Percentiles rank a stretch among this genome's conserved stretches.
These are phyloP conservation scores for Ogataea hybrid DNA, from an alignment of 1,139 yeast species.

Conservation along the genomic window DNA sequence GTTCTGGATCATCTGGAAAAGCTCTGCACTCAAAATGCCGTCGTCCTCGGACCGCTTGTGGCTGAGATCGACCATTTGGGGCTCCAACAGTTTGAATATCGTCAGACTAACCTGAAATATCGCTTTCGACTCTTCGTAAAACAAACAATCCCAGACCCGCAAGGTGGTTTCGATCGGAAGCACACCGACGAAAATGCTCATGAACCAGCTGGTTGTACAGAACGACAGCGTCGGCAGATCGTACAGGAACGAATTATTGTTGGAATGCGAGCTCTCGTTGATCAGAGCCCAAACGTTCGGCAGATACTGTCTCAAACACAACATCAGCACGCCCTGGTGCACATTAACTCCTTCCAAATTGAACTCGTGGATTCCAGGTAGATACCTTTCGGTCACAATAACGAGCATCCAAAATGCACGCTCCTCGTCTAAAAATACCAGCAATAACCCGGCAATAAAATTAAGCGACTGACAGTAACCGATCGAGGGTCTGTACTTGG, in stretches of 20 bases:
- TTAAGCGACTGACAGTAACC: constrained; percentile 96
- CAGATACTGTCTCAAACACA: constrained; percentile 77
- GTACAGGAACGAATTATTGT: constrained; percentile 53
- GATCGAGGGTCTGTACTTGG: constrained; percentile 82
- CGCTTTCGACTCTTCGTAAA: constrained; percentile 88
- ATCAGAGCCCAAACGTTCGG: constrained; percentile 75
- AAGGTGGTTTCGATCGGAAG: constrained; percentile 85
- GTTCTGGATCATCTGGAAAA: constrained; percentile 83
- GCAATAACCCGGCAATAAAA: constrained; percentile 80
- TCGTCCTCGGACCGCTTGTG: constrained; percentile 23
- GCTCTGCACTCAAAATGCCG: constrained; percentile 43
- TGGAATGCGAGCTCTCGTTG: constrained; percentile 31
- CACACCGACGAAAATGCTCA: constrained; percentile 89
- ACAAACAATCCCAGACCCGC: constrained; percentile 91
- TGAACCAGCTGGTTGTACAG: constrained; percentile 97
- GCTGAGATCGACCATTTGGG: constrained; percentile 46
- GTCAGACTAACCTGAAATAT: constrained; percentile 82
- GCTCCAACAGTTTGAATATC: constrained; percentile 75
- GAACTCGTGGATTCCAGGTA: constrained; percentile 91
- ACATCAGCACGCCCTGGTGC: constrained; percentile 92
- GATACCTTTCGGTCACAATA: constrained; percentile 75
- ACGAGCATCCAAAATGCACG: constrained; percentile 94
- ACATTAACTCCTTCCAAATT: constrained; percentile 91
- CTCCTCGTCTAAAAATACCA: constrained; percentile 86
- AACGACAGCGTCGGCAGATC: constrained; percentile 87